A percentile compares a stretch with the other conserved stretches of the same genome.
These are phyloP conservation scores for Termitomyces sp. DNA, from an alignment of 1,284 basidiomycete genomes.

Conservation along the genomic window DNA sequence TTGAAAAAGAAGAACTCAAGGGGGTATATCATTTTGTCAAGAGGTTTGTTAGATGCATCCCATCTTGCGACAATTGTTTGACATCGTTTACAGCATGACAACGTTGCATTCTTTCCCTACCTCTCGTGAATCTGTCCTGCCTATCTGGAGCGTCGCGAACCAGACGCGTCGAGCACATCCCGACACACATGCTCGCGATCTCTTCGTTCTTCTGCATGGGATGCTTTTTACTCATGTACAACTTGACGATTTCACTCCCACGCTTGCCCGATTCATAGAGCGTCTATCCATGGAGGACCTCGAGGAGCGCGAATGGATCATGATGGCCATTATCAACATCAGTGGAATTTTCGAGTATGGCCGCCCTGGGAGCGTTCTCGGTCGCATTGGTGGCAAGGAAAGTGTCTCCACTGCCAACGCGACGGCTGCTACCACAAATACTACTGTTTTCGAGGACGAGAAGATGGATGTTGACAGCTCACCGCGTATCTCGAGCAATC, in stretches of 20 bases:
- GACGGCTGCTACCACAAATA: conserved; percentile 22
- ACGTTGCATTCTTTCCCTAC: conserved; percentile 82
- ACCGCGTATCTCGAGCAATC: conserved; percentile 6
- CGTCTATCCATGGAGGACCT: conserved; percentile 76
- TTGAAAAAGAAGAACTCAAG: conserved; percentile 78
- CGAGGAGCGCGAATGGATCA: conserved; percentile 89
- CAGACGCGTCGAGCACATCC: conserved; percentile 71
- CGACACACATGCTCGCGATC: conserved; percentile 71
- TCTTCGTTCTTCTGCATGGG: conserved; percentile 90
- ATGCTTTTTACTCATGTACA: conserved; percentile 95
- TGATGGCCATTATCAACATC: conserved; percentile 89
- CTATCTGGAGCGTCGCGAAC: conserved; percentile 74
- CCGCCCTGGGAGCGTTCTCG: conserved; percentile 65
- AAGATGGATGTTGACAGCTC: conserved; percentile 62
- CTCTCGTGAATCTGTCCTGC: conserved; percentile 83
- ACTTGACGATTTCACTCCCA: conserved; percentile 83
- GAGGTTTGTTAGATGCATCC: conserved; percentile 49
- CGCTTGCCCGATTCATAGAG: conserved; percentile 82
- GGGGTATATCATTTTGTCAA: conserved; percentile 94
- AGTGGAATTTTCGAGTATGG: conserved; percentile 87
- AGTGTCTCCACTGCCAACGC: conserved; percentile 36
- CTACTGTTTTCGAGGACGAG: conserved; percentile 37
- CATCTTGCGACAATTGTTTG: conserved; percentile 1
- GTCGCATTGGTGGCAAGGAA: conserved; percentile 31
- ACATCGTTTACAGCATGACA: conserved; percentile 58